phyloP scores from a whole-genome alignment of 2,329 filamentous ascomycete genomes.

The Tolypocladium endophyticum region DNA sequence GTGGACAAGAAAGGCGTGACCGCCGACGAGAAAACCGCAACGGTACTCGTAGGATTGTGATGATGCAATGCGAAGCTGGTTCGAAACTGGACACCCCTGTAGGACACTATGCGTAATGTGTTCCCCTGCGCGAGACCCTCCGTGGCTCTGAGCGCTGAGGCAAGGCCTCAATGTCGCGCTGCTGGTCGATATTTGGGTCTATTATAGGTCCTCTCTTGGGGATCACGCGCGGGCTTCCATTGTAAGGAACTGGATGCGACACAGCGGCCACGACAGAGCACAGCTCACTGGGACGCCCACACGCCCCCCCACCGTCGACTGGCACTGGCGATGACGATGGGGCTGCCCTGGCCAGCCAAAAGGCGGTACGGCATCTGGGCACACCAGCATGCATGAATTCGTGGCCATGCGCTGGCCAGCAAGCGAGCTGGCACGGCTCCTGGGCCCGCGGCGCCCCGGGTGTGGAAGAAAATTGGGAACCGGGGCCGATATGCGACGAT shows the following conservation, averaged over 20 bases:
- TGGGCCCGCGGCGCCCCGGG: not conserved
- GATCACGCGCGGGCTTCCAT: not conserved
- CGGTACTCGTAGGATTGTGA: not conserved
- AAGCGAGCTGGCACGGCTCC: not conserved
- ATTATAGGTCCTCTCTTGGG: not conserved
- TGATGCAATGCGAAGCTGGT: not conserved
- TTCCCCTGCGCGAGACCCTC: not conserved
- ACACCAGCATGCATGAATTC: conserved; percentile 16
- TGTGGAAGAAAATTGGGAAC: not conserved
- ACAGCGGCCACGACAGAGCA: not conserved
- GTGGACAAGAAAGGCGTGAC: not conserved
- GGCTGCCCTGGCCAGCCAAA: not conserved
- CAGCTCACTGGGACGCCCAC: not conserved
- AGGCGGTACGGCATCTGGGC: conserved; percentile 2
- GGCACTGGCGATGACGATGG: not conserved
- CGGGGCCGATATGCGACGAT: not conserved
- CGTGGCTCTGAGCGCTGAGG: not conserved
- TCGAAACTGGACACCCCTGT: conserved; percentile 2
- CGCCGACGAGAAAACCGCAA: not conserved
- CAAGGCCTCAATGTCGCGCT: not conserved
- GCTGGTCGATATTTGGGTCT: not conserved
- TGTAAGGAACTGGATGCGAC: not conserved
- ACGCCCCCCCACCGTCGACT: not conserved
- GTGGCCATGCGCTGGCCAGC: conserved; percentile 16
- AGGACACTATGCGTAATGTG: not conserved